Percentiles rank a stretch among this genome's conserved stretches.
Conservation (phyloP, 768 basidiomycete species). For the Naganishia antarctica region DNA sequence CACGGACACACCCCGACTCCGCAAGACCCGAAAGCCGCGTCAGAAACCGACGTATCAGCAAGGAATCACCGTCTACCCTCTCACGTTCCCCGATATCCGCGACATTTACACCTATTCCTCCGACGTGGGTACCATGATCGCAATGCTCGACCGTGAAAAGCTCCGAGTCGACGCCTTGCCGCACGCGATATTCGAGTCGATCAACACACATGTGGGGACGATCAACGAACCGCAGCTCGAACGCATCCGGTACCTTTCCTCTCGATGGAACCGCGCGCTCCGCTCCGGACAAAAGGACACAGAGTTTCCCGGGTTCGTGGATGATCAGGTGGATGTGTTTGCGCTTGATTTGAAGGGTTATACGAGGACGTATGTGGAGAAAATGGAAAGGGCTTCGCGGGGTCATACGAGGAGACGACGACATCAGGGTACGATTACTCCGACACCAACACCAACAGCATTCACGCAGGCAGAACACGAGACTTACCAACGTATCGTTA, state of each 20-base stretch:
- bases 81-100: conserved; percentile 7
- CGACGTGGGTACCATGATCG: neutral
- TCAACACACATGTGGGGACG: neutral
- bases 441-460: neutral
- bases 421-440: neutral
- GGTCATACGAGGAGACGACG: neutral
- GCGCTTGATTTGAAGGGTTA: neutral
- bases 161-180: neutral
- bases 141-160: neutral
- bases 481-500: neutral
- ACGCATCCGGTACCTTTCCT: neutral
- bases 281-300: neutral
- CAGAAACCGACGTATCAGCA: neutral
- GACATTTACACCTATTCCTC: conserved; percentile 8
- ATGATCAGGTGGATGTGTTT: neutral
- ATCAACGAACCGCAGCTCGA: no score
- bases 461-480: conserved; percentile 1
- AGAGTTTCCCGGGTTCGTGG: neutral
- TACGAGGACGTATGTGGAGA: neutral
- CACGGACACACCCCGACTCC: neutral
- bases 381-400: neutral
- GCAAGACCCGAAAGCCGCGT: neutral
- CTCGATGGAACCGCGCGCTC: neutral
- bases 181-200: neutral
- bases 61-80: conserved; percentile 10